Evolutionary conservation across 805 yeast species (phyloP), one percentile per base, ranked within the genome.

Genomic region (Candida boleticola): DNA sequence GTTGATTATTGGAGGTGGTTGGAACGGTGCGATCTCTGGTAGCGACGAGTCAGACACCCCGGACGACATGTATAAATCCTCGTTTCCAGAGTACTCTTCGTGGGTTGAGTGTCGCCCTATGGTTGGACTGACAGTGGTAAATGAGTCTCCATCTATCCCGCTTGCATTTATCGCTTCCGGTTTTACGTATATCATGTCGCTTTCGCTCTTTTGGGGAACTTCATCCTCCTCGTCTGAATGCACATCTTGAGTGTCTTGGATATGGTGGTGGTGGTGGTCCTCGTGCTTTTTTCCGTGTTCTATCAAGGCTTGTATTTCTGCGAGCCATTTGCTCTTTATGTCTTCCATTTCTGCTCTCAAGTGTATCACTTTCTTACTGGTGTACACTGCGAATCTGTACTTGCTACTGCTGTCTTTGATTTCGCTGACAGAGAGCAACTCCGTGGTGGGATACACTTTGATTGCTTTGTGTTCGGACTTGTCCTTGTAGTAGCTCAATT

Each of bases 401-500:
- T 22, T 46, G 42, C 30, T 47, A 14, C 42, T 40, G 21, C 39
- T 41, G 20, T 53, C 57, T 6, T 36, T 40, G 3, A 56, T 55
- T 13, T 38, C 36, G 22, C 52, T 51, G 37, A 46, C 50, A n/a
- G 61, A 44, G 5, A 49, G 48, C 7, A 47, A 53, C 47, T 47
- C 48, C 29, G 26, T 50, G 20, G 46, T 53, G 58, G 43, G 54
- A 7, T 66, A 49, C 11, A 71, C 72, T 36, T 48, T 54, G 18
- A 55, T 45, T 0, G 74, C 68, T 39, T 64, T 65, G 50, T 66
- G 60, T 46, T 71, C 76, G 21, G 50, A 46, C 5, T 62, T 46
- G 43, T 67, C 68, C 39, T 66, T 66, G 49, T 71, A 71, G 51
- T 64, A 68, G 7, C 67, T 53, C 16, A 70, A 51, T 45, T 68